Base-by-base conservation (phyloP, 2,329 filamentous ascomycete genomes). In the Pseudogymnoascus sp. region DNA sequence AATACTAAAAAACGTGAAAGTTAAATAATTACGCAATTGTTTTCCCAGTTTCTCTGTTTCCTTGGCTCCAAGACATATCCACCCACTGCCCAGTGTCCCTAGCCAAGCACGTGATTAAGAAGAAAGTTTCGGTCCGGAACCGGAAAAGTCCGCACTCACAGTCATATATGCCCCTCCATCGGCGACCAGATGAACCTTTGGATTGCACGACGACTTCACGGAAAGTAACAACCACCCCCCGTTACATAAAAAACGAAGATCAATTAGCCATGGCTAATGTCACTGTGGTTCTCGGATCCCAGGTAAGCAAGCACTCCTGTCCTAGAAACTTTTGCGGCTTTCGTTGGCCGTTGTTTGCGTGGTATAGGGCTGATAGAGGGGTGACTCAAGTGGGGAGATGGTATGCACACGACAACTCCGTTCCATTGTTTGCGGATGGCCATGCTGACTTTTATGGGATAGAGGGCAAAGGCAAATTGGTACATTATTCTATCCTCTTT, bases 381-480 rank as follows among this genome's bases (percentile, higher is more conserved):
- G 57, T 60, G 57, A 60, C 57, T 60, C 57, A 60, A 60, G 57
- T 60, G 57, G 57, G 57, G 57, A 60, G 57, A 60, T 60, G 57
- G 57, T 60, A 39, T 23, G 57, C 45, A 31, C 45, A 54, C 45
- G 45, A 54, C 45, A 54, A 54, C 45, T 16, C 45, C 23, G 45
- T 31, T 5, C 45, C 45, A 54, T 54, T 54, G 45, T 54, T 54
- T 54, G 45, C 23, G 45, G 45, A 16, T 16, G 45, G 14, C 23
- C 23, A 54, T 54, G 45, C 45, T 54, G n/a, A 54, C 23, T 10
- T 31, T 29, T 54, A 39, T 60, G 57, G 16, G 5, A 36, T 39
- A 60, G 62, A 63, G 36, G 62, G 62, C 26, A 63, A 63, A 51
- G 62, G 62, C n/a, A 63, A 63, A 39, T 18, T 63, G 42, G 62